Evolutionary conservation across 2,329 filamentous ascomycete genomes (phyloP), one percentile per base, ranked within the genome.

Genomic region (Botrytis cinerea): DNA sequence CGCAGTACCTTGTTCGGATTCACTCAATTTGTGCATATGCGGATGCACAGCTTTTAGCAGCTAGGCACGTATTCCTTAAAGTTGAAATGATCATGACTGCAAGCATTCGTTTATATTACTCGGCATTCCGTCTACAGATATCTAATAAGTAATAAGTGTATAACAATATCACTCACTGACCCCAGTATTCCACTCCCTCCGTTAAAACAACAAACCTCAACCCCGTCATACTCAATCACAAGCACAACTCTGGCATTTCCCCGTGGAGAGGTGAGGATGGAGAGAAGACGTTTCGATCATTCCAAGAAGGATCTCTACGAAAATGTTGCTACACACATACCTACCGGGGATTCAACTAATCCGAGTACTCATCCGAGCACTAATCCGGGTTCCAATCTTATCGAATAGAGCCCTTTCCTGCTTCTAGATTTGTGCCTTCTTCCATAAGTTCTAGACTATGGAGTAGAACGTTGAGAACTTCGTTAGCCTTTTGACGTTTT

Each of bases 391-490:
- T 38, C 45, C 43, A 64, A 66, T 66, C 62, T 66, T 48, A 38
- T 38, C 9, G 28, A 16, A 48, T 46, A 40, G 25, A 18, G 8
- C 28, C 38, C 38, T 43, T 48, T 25, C 4, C 22, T 48, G 20
- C 63, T 35, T 66, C 45, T 48, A 68, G 66, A 57, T 54, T 51
- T 25, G 25, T n/a, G 14, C 28, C 28, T 66, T 38, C 63, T 35
- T 66, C 22, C 22, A 48, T 7, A 35, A 48, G 48, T 57, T 54
- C 48, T 68, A 68, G 66, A 43, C 64, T 68, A 46, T 45, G n/a
- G 22, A 43, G 38, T 61, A 71, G 61, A 72, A 66, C 38, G 38
- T 59, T n/a, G 38, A 18, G n/a, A 66, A 28, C 25, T 60, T 57
- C 35, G 16, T 35, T 57, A 57, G n/a, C n/a, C 51, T 18, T 38